These are phyloP conservation scores for Epichloe brachyelytri DNA, from an alignment of 2,329 filamentous ascomycete species.

Conservation along the genomic window DNA sequence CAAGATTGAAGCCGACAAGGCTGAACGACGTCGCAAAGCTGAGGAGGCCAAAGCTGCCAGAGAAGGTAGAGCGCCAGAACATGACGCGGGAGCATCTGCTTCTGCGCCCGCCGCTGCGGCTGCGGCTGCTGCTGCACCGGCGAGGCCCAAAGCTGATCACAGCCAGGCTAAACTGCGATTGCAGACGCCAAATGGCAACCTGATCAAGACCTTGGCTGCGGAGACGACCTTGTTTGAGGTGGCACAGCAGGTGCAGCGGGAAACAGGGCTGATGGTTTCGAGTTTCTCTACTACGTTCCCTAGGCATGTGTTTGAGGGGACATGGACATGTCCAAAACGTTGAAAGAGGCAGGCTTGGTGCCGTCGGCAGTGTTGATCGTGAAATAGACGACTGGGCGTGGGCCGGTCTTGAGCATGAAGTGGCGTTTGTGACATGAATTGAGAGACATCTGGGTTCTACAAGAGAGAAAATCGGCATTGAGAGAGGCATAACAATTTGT, in stretches of 20 bases:
- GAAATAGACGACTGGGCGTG: conserved; percentile 24
- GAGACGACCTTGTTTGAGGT: conserved; percentile 92
- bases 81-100: conserved; percentile 24
- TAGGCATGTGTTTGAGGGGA: conserved; percentile 59
- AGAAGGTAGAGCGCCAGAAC: conserved; percentile 52
- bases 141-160: conserved; percentile 57
- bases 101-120: conserved; percentile 11
- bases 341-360: conserved; percentile 83
- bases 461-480: background rate
- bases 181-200: conserved; percentile 58
- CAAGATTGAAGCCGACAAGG: conserved; percentile 90
- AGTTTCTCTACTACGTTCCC: conserved; percentile 84
- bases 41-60: conserved; percentile 75
- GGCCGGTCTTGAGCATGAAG: background rate
- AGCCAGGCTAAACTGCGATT: conserved; percentile 72
- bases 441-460: background rate
- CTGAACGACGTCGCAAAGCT: conserved; percentile 71
- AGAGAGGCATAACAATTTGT: too few species aligned
- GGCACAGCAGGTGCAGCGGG: conserved; percentile 58
- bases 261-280: conserved; percentile 56
- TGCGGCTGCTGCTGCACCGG: conserved; percentile 32
- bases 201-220: conserved; percentile 78
- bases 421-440: background rate
- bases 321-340: conserved; percentile 71
- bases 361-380: conserved; percentile 86